These are phyloP conservation scores for Cubamyces sp. DNA, from an alignment of 768 basidiomycete species.

Conservation along the genomic window DNA sequence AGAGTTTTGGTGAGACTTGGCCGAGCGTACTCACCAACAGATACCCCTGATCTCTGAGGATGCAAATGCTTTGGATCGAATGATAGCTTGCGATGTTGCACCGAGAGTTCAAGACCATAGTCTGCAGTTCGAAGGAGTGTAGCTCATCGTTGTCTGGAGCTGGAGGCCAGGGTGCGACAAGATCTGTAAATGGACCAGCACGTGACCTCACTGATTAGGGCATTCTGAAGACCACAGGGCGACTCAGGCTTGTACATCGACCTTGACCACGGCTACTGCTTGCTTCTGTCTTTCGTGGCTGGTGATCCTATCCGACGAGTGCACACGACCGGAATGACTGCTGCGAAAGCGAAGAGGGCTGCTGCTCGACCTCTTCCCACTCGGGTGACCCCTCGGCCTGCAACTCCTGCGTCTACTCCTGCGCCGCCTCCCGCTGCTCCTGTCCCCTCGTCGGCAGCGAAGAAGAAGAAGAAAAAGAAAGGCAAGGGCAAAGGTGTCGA, in stretches of 20 bases:
- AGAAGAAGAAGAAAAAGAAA: conserved; percentile 53
- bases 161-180: neutral
- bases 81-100: no score
- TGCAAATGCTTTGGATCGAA: no score
- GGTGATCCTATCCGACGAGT: conserved; percentile 10
- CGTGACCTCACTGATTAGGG: conserved; percentile 20
- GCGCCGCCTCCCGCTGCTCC: conserved; percentile 17
- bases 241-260: conserved; percentile 21
- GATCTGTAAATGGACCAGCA: neutral
- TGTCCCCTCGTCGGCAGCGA: conserved; percentile 32
- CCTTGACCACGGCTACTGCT: conserved; percentile 15
- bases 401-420: conserved; percentile 24
- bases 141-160: no score
- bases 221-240: conserved; percentile 5
- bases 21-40: no score
- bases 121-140: no score
- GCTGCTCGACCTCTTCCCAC: conserved; percentile 20
- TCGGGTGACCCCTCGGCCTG: conserved; percentile 19
- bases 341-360: conserved; percentile 26
- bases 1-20: no score
- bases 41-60: no score
- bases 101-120: no score
- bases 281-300: conserved; percentile 4
- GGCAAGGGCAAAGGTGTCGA: conserved; percentile 42
- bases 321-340: conserved; percentile 28